Evolutionary conservation across 345 rosid genomes (phyloP).

Genomic region (Raphanus raphanistrum): DNA sequence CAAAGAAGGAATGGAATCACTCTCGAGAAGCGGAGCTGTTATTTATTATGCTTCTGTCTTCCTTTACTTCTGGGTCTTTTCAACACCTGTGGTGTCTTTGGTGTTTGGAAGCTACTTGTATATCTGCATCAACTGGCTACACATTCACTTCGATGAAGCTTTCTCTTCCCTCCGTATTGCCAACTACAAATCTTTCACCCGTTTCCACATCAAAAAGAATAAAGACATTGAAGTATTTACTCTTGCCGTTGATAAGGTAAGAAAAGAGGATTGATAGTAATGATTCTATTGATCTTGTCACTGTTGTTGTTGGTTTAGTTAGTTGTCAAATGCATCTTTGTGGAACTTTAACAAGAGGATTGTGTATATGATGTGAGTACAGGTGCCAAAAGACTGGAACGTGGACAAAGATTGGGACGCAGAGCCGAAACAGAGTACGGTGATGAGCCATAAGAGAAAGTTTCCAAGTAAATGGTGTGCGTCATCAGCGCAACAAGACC

Average conservation of each 20-base stretch:
- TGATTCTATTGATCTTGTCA: slow-evolving; percentile 12
- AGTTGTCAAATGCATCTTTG: background rate
- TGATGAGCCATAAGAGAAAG: slow-evolving; percentile 58
- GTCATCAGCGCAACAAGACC: slow-evolving; percentile 56
- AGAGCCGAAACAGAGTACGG: slow-evolving; percentile 54
- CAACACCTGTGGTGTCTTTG: slow-evolving; percentile 91
- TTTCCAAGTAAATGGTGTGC: slow-evolving; percentile 92
- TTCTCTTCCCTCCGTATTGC: slow-evolving; percentile 98
- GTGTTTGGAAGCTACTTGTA: slow-evolving; percentile 96
- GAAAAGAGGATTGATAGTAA: background rate
- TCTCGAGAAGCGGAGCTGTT: slow-evolving; percentile 81
- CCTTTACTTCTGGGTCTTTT: slow-evolving; percentile 98
- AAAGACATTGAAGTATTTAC: slow-evolving; percentile 93
- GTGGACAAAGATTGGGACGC: slow-evolving; percentile 76
- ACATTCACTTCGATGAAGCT: slow-evolving; percentile 96
- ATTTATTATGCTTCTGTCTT: slow-evolving; percentile 93
- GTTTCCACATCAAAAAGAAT: slow-evolving; percentile 68
- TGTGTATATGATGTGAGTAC: slow-evolving; percentile 19
- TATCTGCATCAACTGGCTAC: slow-evolving; percentile 97
- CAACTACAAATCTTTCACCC: slow-evolving; percentile 91
- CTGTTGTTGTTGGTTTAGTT: background rate
- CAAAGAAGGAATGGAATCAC: slow-evolving; percentile 71
- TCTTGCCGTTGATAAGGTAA: slow-evolving; percentile 94
- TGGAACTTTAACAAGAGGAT: background rate
- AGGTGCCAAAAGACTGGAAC: slow-evolving; percentile 96